Base-by-base conservation (phyloP, 208 protist genomes). In the Acanthamoeba triangularis region DNA sequence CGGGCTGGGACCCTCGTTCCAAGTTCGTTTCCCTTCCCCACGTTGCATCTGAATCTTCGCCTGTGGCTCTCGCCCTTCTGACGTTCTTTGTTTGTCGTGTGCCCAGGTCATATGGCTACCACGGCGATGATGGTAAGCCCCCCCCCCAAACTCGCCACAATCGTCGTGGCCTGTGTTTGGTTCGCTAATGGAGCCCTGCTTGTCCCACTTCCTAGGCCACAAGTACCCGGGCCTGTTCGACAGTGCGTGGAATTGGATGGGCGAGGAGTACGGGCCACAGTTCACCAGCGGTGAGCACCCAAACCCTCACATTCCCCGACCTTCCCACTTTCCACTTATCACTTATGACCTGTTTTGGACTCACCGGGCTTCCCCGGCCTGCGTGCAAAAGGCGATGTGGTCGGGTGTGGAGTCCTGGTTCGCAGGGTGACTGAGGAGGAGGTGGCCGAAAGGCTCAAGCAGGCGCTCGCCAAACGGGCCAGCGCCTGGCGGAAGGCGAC, bases 211-310 rank as follows among this genome's bases (percentile, higher is more conserved):
- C n/a, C 65, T 44, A 72, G 65, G 76, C 5, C 76, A 85, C 47
- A 85, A 85, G 76, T 85, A 30, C 44, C 76, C 76, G 6, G 76
- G 37, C 47, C 6, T 56, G 28, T 85, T 49, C 28, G 76, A 85
- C 13, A 85, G 41, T 30, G 44, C 76, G 13, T 85, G 76, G 76
- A 85, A 35, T 56, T 85, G 76, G 76, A 85, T 85, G 41, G 76
- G 76, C 47, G 76, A 49, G 28, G 41, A 85, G 54, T 85, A 85
- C 76, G 76, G 76, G 2, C 76, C 76, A 33, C 76, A 85, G 47
- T 85, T 59, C 76, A 85, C 76, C 37, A 85, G 44, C 11, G 76
- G 69, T 47, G 37, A 8, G 37, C 4, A 41, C 25, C 0, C 14
- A 6, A 3, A 0, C 47, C 30, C 37, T 8, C 23, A 2, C 2